Conservation (phyloP, 2,329 filamentous ascomycete genomes). For the Daldinia eschscholtzii region DNA sequence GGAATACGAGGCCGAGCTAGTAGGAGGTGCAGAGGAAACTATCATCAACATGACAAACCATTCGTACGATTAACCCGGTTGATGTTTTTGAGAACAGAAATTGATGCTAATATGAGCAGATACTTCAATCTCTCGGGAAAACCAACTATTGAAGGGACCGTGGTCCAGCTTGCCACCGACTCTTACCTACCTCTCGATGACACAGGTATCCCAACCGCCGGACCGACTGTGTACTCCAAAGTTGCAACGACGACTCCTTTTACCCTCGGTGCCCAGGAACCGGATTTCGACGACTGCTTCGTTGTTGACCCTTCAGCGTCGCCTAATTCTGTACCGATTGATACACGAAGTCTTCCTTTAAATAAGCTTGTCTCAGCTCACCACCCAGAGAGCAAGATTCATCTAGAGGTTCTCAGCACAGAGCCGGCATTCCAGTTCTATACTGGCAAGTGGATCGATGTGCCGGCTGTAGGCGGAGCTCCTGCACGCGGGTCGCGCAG, state of each 20-base stretch:
- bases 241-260: constrained; percentile 77
- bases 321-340: constrained; percentile 70
- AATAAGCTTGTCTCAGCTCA: constrained; percentile 76
- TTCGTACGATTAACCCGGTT: constrained; percentile 67
- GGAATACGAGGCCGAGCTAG: constrained; percentile 89
- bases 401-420: constrained; percentile 89
- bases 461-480: constrained; percentile 73
- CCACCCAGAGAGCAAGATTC: constrained; percentile 79
- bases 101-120: constrained; percentile 49
- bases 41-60: constrained; percentile 96
- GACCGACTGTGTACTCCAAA: constrained; percentile 73
- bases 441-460: constrained; percentile 86
- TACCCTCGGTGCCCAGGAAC: constrained; percentile 75
- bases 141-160: constrained; percentile 66
- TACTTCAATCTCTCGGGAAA: constrained; percentile 75
- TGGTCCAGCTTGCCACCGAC: constrained; percentile 75
- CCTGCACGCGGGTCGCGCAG: constrained; percentile 75
- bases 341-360: constrained; percentile 74
- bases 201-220: constrained; percentile 79
- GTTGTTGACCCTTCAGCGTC: constrained; percentile 71
- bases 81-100: not conserved
- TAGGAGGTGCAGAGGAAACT: constrained; percentile 86
- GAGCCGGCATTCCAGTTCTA: constrained; percentile 99
- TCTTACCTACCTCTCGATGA: constrained; percentile 80
- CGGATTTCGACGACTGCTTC: constrained; percentile 92